These are phyloP conservation scores for sunflower (Helianthus annuus) DNA, from an alignment of 129 eudicot genomes.

Conservation along the genomic window DNA sequence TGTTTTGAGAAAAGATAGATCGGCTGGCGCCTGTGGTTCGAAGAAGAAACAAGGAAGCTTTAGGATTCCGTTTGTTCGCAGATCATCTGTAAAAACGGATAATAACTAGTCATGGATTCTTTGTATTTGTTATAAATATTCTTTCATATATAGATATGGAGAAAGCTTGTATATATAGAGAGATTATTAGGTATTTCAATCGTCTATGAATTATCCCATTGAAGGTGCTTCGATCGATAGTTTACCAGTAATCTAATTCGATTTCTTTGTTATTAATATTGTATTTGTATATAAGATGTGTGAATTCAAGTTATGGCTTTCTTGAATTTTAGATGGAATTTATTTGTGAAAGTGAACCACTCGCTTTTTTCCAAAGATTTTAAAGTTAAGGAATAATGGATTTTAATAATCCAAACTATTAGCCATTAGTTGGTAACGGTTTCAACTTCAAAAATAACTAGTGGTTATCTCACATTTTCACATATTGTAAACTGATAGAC, in stretches of 20 bases:
- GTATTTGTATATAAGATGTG: background rate
- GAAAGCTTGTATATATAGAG: conserved; percentile 19
- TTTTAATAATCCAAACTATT: no score
- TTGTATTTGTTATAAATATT: conserved; percentile 20
- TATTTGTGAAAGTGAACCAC: no score
- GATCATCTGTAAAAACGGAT: conserved; percentile 6
- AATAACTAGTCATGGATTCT: background rate
- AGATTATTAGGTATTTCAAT: background rate
- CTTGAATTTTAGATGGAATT: background rate
- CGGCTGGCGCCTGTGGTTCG: conserved; percentile 8
- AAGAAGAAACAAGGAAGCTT: conserved; percentile 36
- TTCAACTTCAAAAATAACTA: no score
- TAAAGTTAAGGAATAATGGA: no score
- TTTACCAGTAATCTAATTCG: background rate
- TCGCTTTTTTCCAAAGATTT: no score
- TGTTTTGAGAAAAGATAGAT: conserved; percentile 30
- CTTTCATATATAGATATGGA: background rate
- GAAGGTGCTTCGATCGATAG: background rate
- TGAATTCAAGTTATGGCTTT: background rate
- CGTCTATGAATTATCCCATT: background rate
- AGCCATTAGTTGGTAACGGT: no score
- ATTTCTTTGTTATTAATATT: background rate
- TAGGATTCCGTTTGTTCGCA: conserved; percentile 30
- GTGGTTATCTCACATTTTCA: no score
- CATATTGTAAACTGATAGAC: no score